A percentile compares a stretch with the other conserved stretches of the same genome.
phyloP scores from a whole-genome alignment of 768 basidiomycete genomes.

The Psilocybe cubensis region DNA sequence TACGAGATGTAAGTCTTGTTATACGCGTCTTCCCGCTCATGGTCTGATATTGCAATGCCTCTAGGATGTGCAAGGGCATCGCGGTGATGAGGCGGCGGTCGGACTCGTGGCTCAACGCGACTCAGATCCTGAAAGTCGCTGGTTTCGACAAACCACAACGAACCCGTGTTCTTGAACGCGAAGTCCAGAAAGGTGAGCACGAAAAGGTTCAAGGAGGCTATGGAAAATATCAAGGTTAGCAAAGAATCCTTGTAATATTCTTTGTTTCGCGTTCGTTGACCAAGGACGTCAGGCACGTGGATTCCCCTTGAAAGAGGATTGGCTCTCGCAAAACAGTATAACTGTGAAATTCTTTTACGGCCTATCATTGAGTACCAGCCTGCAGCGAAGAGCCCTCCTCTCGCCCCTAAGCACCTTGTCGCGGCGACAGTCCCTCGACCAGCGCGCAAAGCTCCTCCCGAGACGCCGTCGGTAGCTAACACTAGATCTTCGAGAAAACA shows the following conservation, averaged over 20 bases:
- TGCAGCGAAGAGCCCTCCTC: constrained; percentile 87
- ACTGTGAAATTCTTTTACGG: constrained; percentile 82
- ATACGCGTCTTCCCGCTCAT: constrained; percentile 33
- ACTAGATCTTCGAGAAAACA: constrained; percentile 69
- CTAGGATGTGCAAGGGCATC: constrained; percentile 92
- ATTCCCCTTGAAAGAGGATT: constrained; percentile 94
- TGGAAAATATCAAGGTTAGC: constrained; percentile 96
- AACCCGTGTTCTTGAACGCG: constrained; percentile 95
- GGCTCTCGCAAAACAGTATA: constrained; percentile 87
- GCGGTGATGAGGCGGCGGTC: constrained; percentile 97
- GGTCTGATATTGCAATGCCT: constrained; percentile 40
- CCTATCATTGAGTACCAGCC: constrained; percentile 96
- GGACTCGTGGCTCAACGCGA: constrained; percentile 99
- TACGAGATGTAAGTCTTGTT: constrained; percentile 78
- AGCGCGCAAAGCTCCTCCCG: constrained; percentile 43
- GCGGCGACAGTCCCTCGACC: constrained; percentile 62
- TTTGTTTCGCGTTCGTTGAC: constrained; percentile 17
- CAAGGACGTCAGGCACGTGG: constrained; percentile 81
- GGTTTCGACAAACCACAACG: constrained; percentile 99
- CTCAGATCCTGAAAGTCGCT: constrained; percentile 97
- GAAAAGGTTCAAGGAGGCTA: constrained; percentile 99
- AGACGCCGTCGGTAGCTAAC: constrained; percentile 41
- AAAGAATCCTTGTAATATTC: background rate
- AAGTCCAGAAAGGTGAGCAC: constrained; percentile 98
- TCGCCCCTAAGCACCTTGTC: constrained; percentile 95